Conservation (phyloP, 1,139 yeast species). For the Taphrina flavorubra region DNA sequence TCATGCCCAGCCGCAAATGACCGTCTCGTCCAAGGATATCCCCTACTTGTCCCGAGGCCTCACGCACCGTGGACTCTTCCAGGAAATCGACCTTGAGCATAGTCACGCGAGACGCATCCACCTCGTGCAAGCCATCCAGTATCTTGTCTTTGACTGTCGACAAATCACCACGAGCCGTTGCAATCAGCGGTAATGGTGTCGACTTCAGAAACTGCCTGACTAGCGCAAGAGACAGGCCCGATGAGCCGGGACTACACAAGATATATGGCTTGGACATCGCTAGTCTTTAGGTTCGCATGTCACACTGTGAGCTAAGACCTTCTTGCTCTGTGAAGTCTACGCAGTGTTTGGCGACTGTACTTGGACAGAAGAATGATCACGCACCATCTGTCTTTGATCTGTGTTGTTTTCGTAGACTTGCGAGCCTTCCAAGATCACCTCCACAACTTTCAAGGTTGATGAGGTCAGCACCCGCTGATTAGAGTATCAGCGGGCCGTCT, state of each 20-base stretch:
- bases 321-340: no score
- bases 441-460: neutral
- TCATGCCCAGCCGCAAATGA: constrained; percentile 29
- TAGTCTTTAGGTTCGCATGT: neutral
- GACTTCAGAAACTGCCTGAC: constrained; percentile 24
- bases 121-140: constrained; percentile 23
- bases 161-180: constrained; percentile 33
- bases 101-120: constrained; percentile 16
- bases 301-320: no score
- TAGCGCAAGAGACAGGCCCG: constrained; percentile 36
- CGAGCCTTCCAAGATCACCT: neutral
- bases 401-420: neutral
- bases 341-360: no score
- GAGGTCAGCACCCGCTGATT: constrained; percentile 11
- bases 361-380: no score
- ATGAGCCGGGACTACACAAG: constrained; percentile 34
- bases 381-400: no score
- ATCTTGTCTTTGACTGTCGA: constrained; percentile 22
- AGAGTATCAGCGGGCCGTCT: constrained; percentile 6
- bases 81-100: constrained; percentile 31
- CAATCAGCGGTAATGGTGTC: constrained; percentile 27
- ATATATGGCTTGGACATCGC: constrained; percentile 21
- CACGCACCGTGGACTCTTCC: constrained; percentile 18
- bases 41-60: constrained; percentile 10
- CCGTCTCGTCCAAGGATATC: constrained; percentile 16